phyloP scores from a whole-genome alignment of 306 rosid genomes.

The Quercus dentata region DNA sequence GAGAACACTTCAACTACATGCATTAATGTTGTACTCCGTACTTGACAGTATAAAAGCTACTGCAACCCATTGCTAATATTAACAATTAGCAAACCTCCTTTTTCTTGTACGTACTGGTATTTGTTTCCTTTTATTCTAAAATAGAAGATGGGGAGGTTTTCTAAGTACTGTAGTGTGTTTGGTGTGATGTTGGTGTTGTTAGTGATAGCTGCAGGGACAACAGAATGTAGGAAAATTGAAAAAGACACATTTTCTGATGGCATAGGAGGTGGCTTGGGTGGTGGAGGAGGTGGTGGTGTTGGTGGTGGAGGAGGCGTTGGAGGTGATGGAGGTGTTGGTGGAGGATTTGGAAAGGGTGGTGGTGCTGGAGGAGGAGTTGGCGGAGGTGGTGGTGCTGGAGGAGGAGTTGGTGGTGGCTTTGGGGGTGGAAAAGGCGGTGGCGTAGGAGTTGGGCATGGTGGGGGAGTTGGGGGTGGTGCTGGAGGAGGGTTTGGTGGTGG shows the following conservation, averaged over 20 bases:
- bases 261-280: not conserved
- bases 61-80: slow-evolving; percentile 1
- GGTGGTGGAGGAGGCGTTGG: not conserved
- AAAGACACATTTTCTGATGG: too few species aligned
- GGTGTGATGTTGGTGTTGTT: too few species aligned
- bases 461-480: not conserved
- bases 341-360: not conserved
- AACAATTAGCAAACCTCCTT: not conserved
- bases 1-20: slow-evolving; percentile 31
- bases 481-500: slow-evolving; percentile 7
- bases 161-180: too few species aligned
- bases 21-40: slow-evolving; percentile 28
- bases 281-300: not conserved
- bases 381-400: not conserved
- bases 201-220: too few species aligned
- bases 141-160: too few species aligned
- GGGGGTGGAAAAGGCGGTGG: slow-evolving; percentile 3
- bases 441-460: not conserved
- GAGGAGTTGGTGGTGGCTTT: not conserved
- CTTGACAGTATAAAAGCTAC: slow-evolving; percentile 38
- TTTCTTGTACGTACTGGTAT: not conserved
- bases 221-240: too few species aligned
- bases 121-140: too few species aligned
- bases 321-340: slow-evolving; percentile 12
- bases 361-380: slow-evolving; percentile 5